Conservation (phyloP, 176 grass and related monocot species). For the Phoenix roebelenii region DNA sequence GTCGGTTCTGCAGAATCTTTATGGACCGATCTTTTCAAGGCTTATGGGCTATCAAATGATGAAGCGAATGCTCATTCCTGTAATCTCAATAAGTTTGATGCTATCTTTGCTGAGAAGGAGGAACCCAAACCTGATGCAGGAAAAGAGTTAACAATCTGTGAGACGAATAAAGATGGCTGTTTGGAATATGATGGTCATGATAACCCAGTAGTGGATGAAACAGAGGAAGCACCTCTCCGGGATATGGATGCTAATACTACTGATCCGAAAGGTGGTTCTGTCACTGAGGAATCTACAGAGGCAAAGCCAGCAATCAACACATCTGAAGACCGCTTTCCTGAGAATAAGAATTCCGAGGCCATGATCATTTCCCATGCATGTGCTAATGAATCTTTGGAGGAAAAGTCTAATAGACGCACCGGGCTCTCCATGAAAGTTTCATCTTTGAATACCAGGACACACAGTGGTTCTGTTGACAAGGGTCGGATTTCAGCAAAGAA, state of each 20-base stretch:
- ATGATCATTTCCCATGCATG: too few relatives aligned
- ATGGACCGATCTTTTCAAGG: slow-evolving; percentile 48
- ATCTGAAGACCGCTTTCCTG: too few relatives aligned
- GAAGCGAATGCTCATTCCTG: slow-evolving; percentile 32
- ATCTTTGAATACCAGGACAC: background rate
- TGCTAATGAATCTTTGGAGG: too few relatives aligned
- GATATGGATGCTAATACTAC: background rate
- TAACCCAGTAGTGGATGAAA: slow-evolving; percentile 9
- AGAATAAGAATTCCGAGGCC: too few relatives aligned
- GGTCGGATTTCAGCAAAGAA: background rate
- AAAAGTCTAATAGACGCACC: background rate
- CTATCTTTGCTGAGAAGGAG: slow-evolving; percentile 9
- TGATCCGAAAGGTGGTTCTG: background rate
- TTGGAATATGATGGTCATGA: slow-evolving; percentile 13
- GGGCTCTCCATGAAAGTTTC: background rate
- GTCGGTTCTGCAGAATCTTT: slow-evolving; percentile 16
- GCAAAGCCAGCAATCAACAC: too few relatives aligned
- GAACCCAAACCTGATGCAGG: background rate
- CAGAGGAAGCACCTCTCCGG: background rate
- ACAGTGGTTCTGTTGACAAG: background rate
- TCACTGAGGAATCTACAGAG: background rate
- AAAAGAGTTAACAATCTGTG: background rate
- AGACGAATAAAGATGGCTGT: background rate
- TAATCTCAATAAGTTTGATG: slow-evolving; percentile 21
- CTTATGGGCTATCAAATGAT: slow-evolving; percentile 33